Conservation (phyloP, 805 yeast species). For the Candida vartiovaarae region DNA sequence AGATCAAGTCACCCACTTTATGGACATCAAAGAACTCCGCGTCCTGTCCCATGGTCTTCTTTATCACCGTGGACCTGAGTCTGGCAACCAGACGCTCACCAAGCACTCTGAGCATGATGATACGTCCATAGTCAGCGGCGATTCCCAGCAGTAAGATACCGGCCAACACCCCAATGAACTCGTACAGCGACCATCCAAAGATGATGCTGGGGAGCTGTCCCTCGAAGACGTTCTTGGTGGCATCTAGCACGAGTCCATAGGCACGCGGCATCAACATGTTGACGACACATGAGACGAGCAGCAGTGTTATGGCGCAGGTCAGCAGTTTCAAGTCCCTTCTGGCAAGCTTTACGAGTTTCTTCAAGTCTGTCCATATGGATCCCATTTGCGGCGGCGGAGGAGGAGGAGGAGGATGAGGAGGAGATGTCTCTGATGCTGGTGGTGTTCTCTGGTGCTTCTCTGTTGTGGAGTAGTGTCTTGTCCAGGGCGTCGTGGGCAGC, state of each 20-base stretch:
- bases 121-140: slow-evolving; percentile 68
- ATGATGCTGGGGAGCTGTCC: slow-evolving; percentile 28
- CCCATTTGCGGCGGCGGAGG: slow-evolving; percentile 1
- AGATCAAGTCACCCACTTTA: slow-evolving; percentile 88
- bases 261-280: slow-evolving; percentile 49
- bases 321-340: slow-evolving; percentile 39
- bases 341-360: slow-evolving; percentile 36
- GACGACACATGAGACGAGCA: slow-evolving; percentile 40
- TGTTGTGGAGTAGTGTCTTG: too few species aligned
- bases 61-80: slow-evolving; percentile 69
- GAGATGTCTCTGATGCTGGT: not conserved
- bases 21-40: slow-evolving; percentile 92
- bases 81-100: slow-evolving; percentile 88
- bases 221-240: slow-evolving; percentile 30
- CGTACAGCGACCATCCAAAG: slow-evolving; percentile 49
- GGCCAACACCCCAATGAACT: slow-evolving; percentile 55
- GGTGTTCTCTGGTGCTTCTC: not conserved
- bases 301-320: slow-evolving; percentile 34
- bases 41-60: slow-evolving; percentile 77
- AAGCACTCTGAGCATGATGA: slow-evolving; percentile 56
- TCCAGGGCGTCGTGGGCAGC: too few species aligned
- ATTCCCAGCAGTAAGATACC: slow-evolving; percentile 45
- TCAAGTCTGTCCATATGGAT: slow-evolving; percentile 22
- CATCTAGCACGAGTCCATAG: slow-evolving; percentile 49
- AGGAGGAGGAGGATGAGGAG: not conserved